A percentile compares a stretch with the other conserved stretches of the same genome.
These are phyloP conservation scores for Suillus discolor DNA, from an alignment of 768 basidiomycete genomes.

Conservation along the genomic window DNA sequence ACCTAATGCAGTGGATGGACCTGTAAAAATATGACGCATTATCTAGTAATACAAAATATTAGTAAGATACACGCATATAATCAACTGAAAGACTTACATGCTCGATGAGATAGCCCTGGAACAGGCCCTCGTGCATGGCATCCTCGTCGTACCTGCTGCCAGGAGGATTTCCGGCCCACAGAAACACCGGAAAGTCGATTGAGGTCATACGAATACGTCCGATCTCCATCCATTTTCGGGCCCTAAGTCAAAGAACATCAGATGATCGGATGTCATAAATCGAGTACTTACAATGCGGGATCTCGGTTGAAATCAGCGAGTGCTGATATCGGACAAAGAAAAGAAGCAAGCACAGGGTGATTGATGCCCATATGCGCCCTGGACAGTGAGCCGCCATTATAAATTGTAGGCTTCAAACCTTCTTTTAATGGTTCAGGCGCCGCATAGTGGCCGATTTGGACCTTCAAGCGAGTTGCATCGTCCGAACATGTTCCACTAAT, in stretches of 20 bases:
- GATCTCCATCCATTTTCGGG: neutral
- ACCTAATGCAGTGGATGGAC: slow-evolving; percentile 2
- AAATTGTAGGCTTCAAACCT: too few relatives aligned
- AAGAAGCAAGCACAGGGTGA: slow-evolving; percentile 1
- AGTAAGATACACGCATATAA: neutral
- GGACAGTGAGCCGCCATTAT: too few relatives aligned
- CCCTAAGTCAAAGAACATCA: neutral
- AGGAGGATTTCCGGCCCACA: slow-evolving; percentile 5
- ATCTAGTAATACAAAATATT: neutral
- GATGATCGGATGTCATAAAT: too few relatives aligned
- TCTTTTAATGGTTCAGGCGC: too few relatives aligned
- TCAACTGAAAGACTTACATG: neutral
- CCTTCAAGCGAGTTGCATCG: too few relatives aligned
- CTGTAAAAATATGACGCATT: slow-evolving; percentile 8
- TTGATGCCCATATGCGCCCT: slow-evolving; percentile 14
- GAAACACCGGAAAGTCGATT: slow-evolving; percentile 4
- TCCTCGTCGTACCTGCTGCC: neutral
- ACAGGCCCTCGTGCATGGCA: slow-evolving; percentile 2
- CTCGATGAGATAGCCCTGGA: slow-evolving; percentile 9
- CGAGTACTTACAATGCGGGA: slow-evolving; percentile 3
- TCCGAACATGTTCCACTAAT: too few relatives aligned
- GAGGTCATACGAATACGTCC: slow-evolving; percentile 6
- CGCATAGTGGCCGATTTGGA: too few relatives aligned
- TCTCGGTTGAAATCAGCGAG: neutral
- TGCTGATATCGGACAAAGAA: neutral